Percentiles rank a stretch among this genome's conserved stretches.
Evolutionary conservation across 2,329 filamentous ascomycete genomes (phyloP).

Genomic region (Colletotrichum tanaceti): DNA sequence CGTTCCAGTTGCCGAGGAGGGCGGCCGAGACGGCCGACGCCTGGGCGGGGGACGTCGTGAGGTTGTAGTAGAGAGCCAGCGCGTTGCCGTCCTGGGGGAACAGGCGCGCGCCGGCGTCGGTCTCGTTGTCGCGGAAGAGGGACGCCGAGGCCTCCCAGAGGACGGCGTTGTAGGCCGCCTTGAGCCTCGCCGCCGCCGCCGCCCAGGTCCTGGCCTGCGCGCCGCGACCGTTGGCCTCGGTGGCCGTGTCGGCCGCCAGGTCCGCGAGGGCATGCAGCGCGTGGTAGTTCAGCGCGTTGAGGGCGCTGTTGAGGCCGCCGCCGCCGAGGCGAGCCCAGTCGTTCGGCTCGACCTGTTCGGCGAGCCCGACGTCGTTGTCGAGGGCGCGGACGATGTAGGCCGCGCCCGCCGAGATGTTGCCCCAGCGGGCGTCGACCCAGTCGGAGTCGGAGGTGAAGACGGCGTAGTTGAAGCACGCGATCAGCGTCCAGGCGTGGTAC

Average conservation of each 20-base stretch:
- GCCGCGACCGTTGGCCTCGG: constrained; percentile 15
- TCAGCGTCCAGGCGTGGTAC: constrained; percentile 59
- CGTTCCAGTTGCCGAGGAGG: constrained; percentile 45
- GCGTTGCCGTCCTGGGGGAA: constrained; percentile 63
- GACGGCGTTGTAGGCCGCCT: constrained; percentile 55
- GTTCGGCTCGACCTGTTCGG: constrained; percentile 42
- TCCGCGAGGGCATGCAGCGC: constrained; percentile 43
- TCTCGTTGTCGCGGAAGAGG: constrained; percentile 62
- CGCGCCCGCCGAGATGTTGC: constrained; percentile 52
- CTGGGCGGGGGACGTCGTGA: constrained; percentile 39
- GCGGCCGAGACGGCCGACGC: constrained; percentile 40
- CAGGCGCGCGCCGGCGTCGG: constrained; percentile 51
- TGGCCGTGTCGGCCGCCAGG: constrained; percentile 39
- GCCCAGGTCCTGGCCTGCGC: constrained; percentile 33
- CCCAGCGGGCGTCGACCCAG: constrained; percentile 58
- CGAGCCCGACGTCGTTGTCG: constrained; percentile 37
- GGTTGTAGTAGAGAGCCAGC: constrained; percentile 54
- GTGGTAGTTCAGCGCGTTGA: constrained; percentile 49
- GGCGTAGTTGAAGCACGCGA: constrained; percentile 63
- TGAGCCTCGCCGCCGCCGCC: constrained; percentile 30
- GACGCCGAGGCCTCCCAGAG: constrained; percentile 57
- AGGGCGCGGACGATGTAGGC: constrained; percentile 38
- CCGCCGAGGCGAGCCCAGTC: constrained; percentile 48
- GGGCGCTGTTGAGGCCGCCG: constrained; percentile 48
- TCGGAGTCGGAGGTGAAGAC: constrained; percentile 58